phyloP scores from a whole-genome alignment of 345 rosid genomes.

The Gossypium arboreum region DNA sequence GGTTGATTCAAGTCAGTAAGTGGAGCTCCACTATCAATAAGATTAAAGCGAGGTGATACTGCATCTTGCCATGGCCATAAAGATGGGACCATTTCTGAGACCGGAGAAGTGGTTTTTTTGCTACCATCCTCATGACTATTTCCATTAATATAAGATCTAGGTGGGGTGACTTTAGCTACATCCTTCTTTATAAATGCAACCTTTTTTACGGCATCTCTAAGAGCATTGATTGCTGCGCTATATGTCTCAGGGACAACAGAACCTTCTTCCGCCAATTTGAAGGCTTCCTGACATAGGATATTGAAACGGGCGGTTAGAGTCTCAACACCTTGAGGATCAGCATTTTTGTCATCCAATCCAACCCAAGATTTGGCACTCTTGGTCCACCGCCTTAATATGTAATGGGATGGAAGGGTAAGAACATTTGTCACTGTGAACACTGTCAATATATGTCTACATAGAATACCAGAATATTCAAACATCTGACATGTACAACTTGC shows the following conservation, averaged over 20 bases:
- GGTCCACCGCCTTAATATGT: slow-evolving; percentile 59
- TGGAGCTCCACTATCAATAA: slow-evolving; percentile 44
- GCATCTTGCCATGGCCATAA: slow-evolving; percentile 64
- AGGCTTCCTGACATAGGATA: slow-evolving; percentile 48
- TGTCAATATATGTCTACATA: slow-evolving; percentile 60
- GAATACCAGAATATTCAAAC: slow-evolving; percentile 64
- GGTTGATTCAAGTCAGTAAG: slow-evolving; percentile 56
- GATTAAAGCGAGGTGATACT: slow-evolving; percentile 38
- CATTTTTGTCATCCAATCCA: slow-evolving; percentile 36
- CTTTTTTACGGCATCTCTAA: slow-evolving; percentile 45
- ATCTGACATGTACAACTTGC: slow-evolving; percentile 65
- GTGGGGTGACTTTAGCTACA: slow-evolving; percentile 35
- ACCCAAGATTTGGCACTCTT: slow-evolving; percentile 50
- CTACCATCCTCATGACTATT: slow-evolving; percentile 37
- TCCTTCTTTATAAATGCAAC: slow-evolving; percentile 41
- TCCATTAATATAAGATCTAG: slow-evolving; percentile 37
- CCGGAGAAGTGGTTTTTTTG: slow-evolving; percentile 32
- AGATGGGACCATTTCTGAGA: slow-evolving; percentile 39
- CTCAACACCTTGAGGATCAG: slow-evolving; percentile 32
- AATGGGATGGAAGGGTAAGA: slow-evolving; percentile 55
- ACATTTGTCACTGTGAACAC: slow-evolving; percentile 68
- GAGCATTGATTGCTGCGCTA: slow-evolving; percentile 36
- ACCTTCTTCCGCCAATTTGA: slow-evolving; percentile 58
- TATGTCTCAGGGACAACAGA: slow-evolving; percentile 52
- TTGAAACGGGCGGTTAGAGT: slow-evolving; percentile 52